Percentiles rank a stretch among this genome's conserved stretches.
Conservation (phyloP, 2,329 filamentous ascomycete species). For the Alternaria postmessia region DNA sequence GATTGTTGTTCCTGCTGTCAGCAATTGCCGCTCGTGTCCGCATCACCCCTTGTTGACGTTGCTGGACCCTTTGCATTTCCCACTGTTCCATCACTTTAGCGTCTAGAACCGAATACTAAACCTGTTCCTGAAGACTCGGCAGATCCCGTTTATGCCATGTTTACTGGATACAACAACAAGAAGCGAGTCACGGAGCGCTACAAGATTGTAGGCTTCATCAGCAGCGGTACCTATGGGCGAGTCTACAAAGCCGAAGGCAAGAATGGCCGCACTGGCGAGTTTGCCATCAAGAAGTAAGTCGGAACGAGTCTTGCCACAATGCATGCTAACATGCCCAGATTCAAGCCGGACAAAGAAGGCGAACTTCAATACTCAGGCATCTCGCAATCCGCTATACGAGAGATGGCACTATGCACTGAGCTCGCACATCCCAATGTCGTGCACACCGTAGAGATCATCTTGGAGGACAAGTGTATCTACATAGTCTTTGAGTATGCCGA, state of each 20-base stretch:
- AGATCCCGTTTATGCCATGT: slow-evolving; percentile 48
- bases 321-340: slow-evolving; percentile 54
- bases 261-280: slow-evolving; percentile 78
- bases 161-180: slow-evolving; percentile 69
- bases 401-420: slow-evolving; percentile 97
- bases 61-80: slow-evolving; percentile 6
- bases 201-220: slow-evolving; percentile 97
- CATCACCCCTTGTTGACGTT: slow-evolving; percentile 5
- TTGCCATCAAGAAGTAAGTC: slow-evolving; percentile 93
- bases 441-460: slow-evolving; percentile 89
- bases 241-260: slow-evolving; percentile 93
- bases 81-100: not conserved
- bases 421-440: slow-evolving; percentile 90
- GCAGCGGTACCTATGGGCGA: slow-evolving; percentile 94
- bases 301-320: slow-evolving; percentile 1
- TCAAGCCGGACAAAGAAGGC: slow-evolving; percentile 98
- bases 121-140: slow-evolving; percentile 28
- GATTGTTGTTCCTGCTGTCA: slow-evolving; percentile 24
- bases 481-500: slow-evolving; percentile 99
- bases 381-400: slow-evolving; percentile 93
- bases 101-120: slow-evolving; percentile 9
- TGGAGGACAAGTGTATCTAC: slow-evolving; percentile 98
- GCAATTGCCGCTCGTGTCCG: slow-evolving; percentile 14
- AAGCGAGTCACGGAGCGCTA: slow-evolving; percentile 92
- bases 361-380: slow-evolving; percentile 98